Conservation (phyloP, 2,329 filamentous ascomycete species). For the Nothophaeocryptopus gaeumannii region DNA sequence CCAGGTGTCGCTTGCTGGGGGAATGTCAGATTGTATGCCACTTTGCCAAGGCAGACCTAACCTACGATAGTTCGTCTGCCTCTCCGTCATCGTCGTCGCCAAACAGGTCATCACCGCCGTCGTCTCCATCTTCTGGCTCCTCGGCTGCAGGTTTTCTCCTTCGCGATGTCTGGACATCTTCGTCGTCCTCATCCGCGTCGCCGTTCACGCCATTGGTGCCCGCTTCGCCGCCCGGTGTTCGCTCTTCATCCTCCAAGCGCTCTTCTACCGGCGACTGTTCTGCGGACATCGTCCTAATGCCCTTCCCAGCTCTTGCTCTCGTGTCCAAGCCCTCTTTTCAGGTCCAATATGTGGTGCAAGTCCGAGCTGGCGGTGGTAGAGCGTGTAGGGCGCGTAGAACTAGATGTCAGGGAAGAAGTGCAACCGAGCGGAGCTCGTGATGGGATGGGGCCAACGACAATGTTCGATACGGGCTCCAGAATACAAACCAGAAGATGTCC, state of each 20-base stretch:
- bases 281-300: constrained; percentile 11
- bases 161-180: constrained; percentile 23
- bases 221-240: constrained; percentile 6
- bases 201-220: constrained; percentile 15
- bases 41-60: background rate
- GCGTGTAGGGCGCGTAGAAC: no score
- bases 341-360: no score
- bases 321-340: no score
- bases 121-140: constrained; percentile 31
- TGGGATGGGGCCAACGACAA: no score
- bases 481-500: no score
- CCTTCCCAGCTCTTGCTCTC: background rate
- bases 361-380: no score
- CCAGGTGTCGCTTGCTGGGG: constrained; percentile 38
- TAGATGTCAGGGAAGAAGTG: no score
- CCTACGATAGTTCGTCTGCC: constrained; percentile 27
- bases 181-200: constrained; percentile 18
- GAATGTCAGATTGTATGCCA: background rate
- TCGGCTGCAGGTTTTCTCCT: constrained; percentile 18
- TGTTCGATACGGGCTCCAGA: no score
- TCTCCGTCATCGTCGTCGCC: constrained; percentile 40
- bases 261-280: constrained; percentile 15
- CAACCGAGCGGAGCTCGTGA: no score
- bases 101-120: constrained; percentile 46
- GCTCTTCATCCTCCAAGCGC: constrained; percentile 23